Conservation (phyloP, 164 flowering plant genomes). For the Annona squamosa region DNA sequence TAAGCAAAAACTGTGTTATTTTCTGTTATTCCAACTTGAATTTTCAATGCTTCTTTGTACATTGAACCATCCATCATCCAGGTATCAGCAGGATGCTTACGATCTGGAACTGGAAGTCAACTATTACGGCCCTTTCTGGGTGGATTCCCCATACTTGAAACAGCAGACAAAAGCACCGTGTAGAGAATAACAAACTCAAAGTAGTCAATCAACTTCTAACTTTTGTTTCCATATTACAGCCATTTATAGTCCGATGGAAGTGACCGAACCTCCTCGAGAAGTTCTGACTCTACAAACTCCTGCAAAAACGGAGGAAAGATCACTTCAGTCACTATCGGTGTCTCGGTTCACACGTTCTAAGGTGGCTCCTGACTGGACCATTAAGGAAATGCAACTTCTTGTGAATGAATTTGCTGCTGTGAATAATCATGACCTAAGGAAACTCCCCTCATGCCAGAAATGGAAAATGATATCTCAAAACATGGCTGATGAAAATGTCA, state of each 20-base stretch:
- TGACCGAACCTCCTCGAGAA: not conserved
- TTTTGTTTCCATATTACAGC: not conserved
- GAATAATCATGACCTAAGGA: constrained; percentile 35
- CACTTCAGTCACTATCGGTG: not conserved
- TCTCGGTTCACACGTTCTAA: constrained; percentile 49
- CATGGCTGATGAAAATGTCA: constrained; percentile 37
- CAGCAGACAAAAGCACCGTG: no score
- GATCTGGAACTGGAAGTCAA: no score
- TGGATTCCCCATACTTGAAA: no score
- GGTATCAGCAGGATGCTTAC: no score
- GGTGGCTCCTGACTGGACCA: constrained; percentile 44
- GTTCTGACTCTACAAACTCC: not conserved
- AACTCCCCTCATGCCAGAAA: constrained; percentile 46
- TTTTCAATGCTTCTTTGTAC: no score
- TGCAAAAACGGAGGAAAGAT: not conserved
- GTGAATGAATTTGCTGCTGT: constrained; percentile 48
- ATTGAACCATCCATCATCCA: no score
- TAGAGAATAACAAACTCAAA: no score
- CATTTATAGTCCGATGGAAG: not conserved
- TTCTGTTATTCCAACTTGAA: no score
- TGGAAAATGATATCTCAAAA: constrained; percentile 56
- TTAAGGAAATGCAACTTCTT: constrained; percentile 33
- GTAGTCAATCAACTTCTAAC: not conserved
- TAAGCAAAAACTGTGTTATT: no score
- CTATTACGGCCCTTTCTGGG: no score